Conservation (phyloP, 2,329 filamentous ascomycete species). For the Huntiella savannae region DNA sequence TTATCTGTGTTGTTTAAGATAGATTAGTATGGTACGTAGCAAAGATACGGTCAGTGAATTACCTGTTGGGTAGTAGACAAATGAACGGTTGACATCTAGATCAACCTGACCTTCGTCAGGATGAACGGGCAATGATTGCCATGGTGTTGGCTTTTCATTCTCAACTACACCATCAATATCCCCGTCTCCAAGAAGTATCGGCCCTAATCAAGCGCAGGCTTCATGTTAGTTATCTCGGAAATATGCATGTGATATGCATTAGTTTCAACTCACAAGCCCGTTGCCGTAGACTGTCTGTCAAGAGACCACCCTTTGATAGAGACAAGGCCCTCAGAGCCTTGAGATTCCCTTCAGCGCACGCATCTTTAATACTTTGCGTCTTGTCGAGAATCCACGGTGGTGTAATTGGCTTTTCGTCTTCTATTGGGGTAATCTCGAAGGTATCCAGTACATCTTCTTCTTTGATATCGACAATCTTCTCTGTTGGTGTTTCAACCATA, state of each 20-base stretch:
- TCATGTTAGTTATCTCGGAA: conserved; percentile 1
- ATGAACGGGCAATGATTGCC: conserved; percentile 53
- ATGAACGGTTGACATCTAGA: conserved; percentile 87
- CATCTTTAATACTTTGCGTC: conserved; percentile 32
- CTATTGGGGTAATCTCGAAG: not conserved
- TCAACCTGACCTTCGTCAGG: conserved; percentile 77
- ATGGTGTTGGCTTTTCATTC: conserved; percentile 18
- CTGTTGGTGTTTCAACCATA: not conserved
- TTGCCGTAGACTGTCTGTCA: conserved; percentile 48
- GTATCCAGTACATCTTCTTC: not conserved
- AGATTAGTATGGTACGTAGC: not conserved
- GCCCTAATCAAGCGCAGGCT: conserved; percentile 30
- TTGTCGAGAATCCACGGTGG: conserved; percentile 16
- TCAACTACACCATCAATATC: conserved; percentile 13
- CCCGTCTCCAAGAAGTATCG: conserved; percentile 32
- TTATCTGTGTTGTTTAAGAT: conserved; percentile 3
- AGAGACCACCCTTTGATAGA: conserved; percentile 44
- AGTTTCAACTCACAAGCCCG: conserved; percentile 49
- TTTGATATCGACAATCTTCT: not conserved
- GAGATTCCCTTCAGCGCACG: conserved; percentile 40
- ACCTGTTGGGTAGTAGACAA: conserved; percentile 87
- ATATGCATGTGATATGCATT: conserved; percentile 2
- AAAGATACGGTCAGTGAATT: conserved; percentile 14
- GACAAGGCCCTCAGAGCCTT: conserved; percentile 37
- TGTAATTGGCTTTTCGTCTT: conserved; percentile 2